Evolutionary conservation across 352 stramenopile species (phyloP).

Genomic region (Phytophthora boehmeriae): DNA sequence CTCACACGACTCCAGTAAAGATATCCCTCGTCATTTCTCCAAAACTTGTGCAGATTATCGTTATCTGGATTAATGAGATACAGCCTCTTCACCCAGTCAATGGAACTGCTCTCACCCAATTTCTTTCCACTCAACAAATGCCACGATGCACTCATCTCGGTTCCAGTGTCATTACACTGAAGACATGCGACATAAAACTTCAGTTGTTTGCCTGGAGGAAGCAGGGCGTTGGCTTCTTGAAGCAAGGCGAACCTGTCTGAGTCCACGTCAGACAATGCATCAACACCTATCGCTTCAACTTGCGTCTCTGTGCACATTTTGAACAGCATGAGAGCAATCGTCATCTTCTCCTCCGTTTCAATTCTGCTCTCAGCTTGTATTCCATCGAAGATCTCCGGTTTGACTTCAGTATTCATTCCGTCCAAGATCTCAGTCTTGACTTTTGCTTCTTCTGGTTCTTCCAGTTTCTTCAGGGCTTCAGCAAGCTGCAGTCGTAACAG

Average conservation of each 20-base stretch:
- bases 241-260: constrained; percentile 4
- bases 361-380: neutral
- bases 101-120: neutral
- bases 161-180: no score
- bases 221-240: constrained; percentile 7
- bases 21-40: neutral
- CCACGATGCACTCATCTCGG: constrained; percentile 7
- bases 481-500: constrained; percentile 2
- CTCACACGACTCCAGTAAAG: neutral
- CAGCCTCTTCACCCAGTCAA: constrained; percentile 7
- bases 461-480: constrained; percentile 5
- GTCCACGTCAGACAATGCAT: constrained; percentile 6
- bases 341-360: neutral
- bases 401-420: no score
- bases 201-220: neutral
- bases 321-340: constrained; percentile 15
- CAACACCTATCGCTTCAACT: constrained; percentile 6
- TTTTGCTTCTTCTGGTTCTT: neutral
- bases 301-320: neutral
- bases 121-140: neutral
- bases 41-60: neutral
- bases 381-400: no score
- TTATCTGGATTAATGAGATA: constrained; percentile 11
- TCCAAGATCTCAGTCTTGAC: neutral
- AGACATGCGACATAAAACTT: constrained; percentile 9